Base-by-base conservation (phyloP, 306 rosid genomes). In the Vigna reflexopilosa region DNA sequence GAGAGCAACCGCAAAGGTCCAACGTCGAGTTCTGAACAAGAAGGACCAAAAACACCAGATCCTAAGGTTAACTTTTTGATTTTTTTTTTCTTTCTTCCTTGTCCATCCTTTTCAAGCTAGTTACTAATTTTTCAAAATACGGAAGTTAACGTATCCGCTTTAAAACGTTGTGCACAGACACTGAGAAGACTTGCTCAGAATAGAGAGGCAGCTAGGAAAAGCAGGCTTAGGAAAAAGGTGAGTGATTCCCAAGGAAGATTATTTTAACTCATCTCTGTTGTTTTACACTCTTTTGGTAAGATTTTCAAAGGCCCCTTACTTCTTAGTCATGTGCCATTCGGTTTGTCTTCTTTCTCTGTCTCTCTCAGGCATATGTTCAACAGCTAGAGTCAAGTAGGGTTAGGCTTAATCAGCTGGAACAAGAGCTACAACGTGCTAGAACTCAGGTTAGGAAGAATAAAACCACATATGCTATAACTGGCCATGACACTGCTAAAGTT, bases 191-290 rank as follows among this genome's bases (percentile, higher is more conserved):
- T 96, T 70, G 99, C 99, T 69, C 99, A 96, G 88, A 96, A 96
- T 88, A 91, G 99, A 80, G 99, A 96, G 80, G 99, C 99, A 61
- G 99, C 99, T 16, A 91, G 97, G 85, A 96, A 96, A 84, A 93
- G 99, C 93, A 93, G 99, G 89, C 96, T 96, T 8, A 90, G 99
- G 70, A 96, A 96, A 83, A 96, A 96, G 96, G 99, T 88, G 32
- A 48, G 47, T 34, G 22, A 62, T 51, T 75, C 32, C 78, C 56
- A 40, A 58, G 58, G 5, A 62, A 61, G n/a, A 72, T 65, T 40
- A 8, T 36, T 63, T 72, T 7, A 56, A 70, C 9, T 66, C 42
- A 1, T 7, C 73, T 68, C 14, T 77, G 12, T 71, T 69, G 36
- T 80, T 49, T 77, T 49, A 59, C 80, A 61, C 86, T 52, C 30